phyloP scores from a whole-genome alignment of 2,329 filamentous ascomycete genomes.

The Atkinsonella hypoxylon region DNA sequence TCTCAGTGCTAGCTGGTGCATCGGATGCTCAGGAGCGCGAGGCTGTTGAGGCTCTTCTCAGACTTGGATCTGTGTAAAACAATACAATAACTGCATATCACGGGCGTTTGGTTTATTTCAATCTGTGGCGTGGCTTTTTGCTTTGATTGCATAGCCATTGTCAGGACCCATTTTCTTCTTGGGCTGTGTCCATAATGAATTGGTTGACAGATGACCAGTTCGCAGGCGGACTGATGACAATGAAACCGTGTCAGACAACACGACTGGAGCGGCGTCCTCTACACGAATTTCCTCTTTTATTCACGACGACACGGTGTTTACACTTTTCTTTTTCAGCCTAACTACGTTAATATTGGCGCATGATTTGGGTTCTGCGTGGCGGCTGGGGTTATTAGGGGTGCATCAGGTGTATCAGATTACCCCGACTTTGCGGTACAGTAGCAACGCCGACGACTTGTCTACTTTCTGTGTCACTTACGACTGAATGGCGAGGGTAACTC shows the following conservation, averaged over 20 bases:
- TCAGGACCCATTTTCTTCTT: slow-evolving; percentile 3
- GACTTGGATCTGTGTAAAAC: slow-evolving; percentile 65
- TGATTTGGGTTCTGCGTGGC: no score
- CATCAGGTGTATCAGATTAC: no score
- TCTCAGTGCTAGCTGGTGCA: slow-evolving; percentile 36
- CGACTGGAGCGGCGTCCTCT: slow-evolving; percentile 21
- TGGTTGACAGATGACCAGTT: slow-evolving; percentile 4
- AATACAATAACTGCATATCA: slow-evolving; percentile 28
- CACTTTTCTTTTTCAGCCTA: no score
- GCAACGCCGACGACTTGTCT: no score
- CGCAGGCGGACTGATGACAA: slow-evolving; percentile 5
- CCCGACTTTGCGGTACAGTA: no score
- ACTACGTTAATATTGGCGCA: no score
- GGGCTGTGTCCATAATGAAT: slow-evolving; percentile 1
- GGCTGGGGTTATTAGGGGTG: no score
- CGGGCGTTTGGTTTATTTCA: slow-evolving; percentile 6
- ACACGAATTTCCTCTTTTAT: slow-evolving; percentile 12
- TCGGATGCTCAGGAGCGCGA: slow-evolving; percentile 66
- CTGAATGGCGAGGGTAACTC: background rate
- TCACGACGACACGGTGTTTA: slow-evolving; percentile 21
- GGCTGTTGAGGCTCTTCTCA: slow-evolving; percentile 68
- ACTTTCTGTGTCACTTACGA: no score
- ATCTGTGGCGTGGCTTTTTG: background rate
- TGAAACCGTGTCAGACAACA: slow-evolving; percentile 19
- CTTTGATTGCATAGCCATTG: slow-evolving; percentile 1